phyloP scores from a whole-genome alignment of 768 basidiomycete species.

The Hebeloma cylindrosporum region DNA sequence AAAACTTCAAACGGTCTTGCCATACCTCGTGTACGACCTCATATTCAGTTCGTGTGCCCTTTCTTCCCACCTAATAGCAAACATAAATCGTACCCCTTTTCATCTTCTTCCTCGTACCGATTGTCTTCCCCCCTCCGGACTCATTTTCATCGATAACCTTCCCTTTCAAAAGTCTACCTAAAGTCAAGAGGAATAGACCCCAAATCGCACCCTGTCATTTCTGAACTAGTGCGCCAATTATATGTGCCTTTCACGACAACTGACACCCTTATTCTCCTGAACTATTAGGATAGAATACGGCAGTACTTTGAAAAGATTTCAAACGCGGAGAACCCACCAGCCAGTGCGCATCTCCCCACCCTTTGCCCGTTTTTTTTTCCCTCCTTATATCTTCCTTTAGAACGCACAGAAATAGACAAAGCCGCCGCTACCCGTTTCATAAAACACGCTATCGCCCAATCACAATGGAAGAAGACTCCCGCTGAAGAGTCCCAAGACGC shows the following conservation, averaged over 20 bases:
- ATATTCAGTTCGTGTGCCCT: constrained; percentile 66
- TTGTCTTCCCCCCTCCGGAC: constrained; percentile 6
- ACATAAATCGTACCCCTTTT: background rate
- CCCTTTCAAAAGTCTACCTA: constrained; percentile 61
- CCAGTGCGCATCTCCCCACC: constrained; percentile 40
- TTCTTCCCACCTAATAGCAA: background rate
- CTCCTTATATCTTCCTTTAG: constrained; percentile 24
- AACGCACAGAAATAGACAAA: constrained; percentile 63
- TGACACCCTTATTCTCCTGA: background rate
- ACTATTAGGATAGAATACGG: constrained; percentile 75
- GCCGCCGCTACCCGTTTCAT: constrained; percentile 81
- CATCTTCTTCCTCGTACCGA: background rate
- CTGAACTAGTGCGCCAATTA: constrained; percentile 56
- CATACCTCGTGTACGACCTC: constrained; percentile 84
- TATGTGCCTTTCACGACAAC: background rate
- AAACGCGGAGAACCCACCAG: constrained; percentile 65
- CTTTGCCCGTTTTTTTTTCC: constrained; percentile 1
- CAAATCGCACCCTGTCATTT: constrained; percentile 70
- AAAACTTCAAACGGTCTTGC: constrained; percentile 73
- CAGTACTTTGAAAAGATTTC: constrained; percentile 84
- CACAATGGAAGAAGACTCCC: constrained; percentile 38
- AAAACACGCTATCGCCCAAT: constrained; percentile 75
- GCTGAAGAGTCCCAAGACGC: constrained; percentile 31
- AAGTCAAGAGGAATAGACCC: constrained; percentile 81
- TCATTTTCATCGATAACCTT: background rate